Percentiles rank a stretch among this genome's conserved stretches.
These are phyloP conservation scores for Tetradesmus obliquus DNA, from an alignment of 139 green algal genomes.

Conservation along the genomic window DNA sequence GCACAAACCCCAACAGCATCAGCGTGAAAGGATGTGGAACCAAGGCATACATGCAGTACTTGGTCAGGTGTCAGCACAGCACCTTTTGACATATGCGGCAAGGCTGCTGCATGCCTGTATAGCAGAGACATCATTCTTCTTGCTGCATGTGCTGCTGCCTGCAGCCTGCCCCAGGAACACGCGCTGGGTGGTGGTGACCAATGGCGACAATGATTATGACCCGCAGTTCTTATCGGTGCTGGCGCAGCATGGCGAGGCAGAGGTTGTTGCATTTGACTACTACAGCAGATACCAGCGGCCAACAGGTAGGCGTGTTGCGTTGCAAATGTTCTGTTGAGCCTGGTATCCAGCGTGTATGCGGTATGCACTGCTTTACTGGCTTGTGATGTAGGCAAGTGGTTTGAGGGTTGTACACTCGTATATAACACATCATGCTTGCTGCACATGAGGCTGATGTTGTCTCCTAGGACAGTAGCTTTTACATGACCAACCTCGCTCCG, in stretches of 20 bases:
- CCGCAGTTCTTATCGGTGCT: slow-evolving; percentile 54
- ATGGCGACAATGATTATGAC: slow-evolving; percentile 89
- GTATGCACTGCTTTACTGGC: background rate
- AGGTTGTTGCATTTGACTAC: slow-evolving; percentile 85
- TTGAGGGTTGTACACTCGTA: background rate
- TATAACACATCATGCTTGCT: too few species aligned
- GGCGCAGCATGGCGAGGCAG: slow-evolving; percentile 35
- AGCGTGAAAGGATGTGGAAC: too few species aligned
- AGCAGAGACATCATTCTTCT: background rate
- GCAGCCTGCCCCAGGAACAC: slow-evolving; percentile 73
- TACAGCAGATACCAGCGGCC: slow-evolving; percentile 85
- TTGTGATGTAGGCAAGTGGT: background rate
- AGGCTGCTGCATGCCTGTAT: background rate
- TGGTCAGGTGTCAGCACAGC: too few species aligned
- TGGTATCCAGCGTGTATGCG: background rate
- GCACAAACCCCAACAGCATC: too few species aligned
- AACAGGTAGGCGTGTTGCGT: slow-evolving; percentile 59
- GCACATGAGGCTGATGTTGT: too few species aligned
- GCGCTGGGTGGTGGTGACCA: slow-evolving; percentile 85
- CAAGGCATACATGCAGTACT: too few species aligned
- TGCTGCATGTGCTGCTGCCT: background rate
- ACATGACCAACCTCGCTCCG: too few species aligned
- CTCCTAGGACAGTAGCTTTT: too few species aligned
- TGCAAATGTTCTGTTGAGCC: background rate
- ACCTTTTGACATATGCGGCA: background rate